Evolutionary conservation across 345 rosid species (phyloP), one percentile per base, ranked within the genome.

Genomic region (Lumnitzera racemosa): DNA sequence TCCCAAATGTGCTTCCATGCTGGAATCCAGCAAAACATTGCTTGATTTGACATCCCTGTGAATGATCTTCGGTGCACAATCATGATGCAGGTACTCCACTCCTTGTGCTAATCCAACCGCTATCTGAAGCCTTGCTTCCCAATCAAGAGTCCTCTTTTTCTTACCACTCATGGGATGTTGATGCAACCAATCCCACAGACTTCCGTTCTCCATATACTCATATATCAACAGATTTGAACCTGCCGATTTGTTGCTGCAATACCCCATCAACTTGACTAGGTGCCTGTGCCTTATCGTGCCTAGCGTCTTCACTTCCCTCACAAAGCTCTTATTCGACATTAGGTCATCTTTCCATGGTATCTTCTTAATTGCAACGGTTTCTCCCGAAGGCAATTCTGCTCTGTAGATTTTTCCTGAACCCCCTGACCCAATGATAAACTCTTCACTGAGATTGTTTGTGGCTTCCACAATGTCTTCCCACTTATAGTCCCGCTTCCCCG

Each of bases 111-210:
- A 73, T 49, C 99, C 99, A 8, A 90, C 72, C 2, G 92, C 97
- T 59, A 94, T 88, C 62, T 67, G 75, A 56, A 90, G 61, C 73
- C 99, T 86, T 15, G 85, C 69, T 51, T 90, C 97, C 99, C 91
- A 90, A 55, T 88, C 95, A 31, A 94, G 82, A 70, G 63, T 55
- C 63, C 68, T 70, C 69, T 67, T 80, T 75, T 61, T 76, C 68
- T 85, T 87, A 23, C 61, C 63, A 48, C 71, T 74, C 55, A n/a
- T 67, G 0, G 77, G 74, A 24, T 73, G 67, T 50, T 54, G 66
- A 67, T 94, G 89, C 70, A 94, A 77, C 96, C 97, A 90, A 72
- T 94, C 97, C 95, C 96, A 90, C 27, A 86, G 73, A 23, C 99
- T 94, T 59, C 97, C 97, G 3, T 94, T 94, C 81, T 81, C 80